These are phyloP conservation scores for Paxillus rubicundulus DNA, from an alignment of 768 basidiomycete species.

Conservation along the genomic window DNA sequence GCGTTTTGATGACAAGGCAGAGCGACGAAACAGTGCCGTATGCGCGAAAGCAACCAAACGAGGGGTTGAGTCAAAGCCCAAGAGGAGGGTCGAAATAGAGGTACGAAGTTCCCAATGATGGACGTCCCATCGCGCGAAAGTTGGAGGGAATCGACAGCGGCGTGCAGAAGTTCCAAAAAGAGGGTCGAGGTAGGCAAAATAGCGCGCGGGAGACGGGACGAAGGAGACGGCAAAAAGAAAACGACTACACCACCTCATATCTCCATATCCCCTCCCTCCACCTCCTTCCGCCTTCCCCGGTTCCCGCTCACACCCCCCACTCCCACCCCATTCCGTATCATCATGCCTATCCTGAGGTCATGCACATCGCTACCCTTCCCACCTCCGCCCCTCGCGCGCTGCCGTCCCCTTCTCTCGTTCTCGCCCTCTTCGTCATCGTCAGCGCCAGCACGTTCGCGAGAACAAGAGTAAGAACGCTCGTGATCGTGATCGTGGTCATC, in stretches of 20 bases:
- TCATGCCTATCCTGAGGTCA: slow-evolving; percentile 4
- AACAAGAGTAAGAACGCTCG: background rate
- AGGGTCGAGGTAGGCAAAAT: too few relatives aligned
- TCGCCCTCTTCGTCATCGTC: slow-evolving; percentile 4
- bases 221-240: slow-evolving; percentile 7
- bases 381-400: slow-evolving; percentile 5
- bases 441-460: background rate
- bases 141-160: too few relatives aligned
- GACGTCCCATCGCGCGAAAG: too few relatives aligned
- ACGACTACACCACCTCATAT: background rate
- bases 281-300: slow-evolving; percentile 13
- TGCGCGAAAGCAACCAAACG: too few relatives aligned
- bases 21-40: too few relatives aligned
- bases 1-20: too few relatives aligned
- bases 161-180: too few relatives aligned
- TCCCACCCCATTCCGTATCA: slow-evolving; percentile 9
- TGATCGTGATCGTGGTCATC: too few relatives aligned
- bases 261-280: slow-evolving; percentile 14
- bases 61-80: too few relatives aligned
- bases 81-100: too few relatives aligned
- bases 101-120: too few relatives aligned
- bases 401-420: slow-evolving; percentile 16
- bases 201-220: slow-evolving; percentile 12
- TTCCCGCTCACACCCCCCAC: slow-evolving; percentile 6
- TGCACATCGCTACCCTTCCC: slow-evolving; percentile 1